Conservation (phyloP, 148 eudicot genomes). For the Beta vulgaris region DNA sequence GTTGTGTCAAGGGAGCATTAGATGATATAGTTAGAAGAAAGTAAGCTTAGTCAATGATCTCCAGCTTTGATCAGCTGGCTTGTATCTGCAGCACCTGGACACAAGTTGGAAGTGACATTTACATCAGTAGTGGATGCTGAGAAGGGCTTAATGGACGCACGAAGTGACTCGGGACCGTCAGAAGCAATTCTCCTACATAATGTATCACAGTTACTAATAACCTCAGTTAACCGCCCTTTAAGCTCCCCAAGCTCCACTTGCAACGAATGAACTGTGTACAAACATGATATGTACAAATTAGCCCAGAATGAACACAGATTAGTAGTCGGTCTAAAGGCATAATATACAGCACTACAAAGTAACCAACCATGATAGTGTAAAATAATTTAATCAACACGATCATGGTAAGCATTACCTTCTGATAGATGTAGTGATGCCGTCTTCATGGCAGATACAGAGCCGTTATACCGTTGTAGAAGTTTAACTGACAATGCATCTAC, state of each 20-base stretch:
- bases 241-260: slow-evolving; percentile 92
- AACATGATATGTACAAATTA: slow-evolving; percentile 6
- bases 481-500: slow-evolving; percentile 88
- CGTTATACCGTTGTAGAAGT: slow-evolving; percentile 83
- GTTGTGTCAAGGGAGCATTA: no score
- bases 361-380: background rate
- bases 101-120: slow-evolving; percentile 25
- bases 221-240: slow-evolving; percentile 89
- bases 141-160: slow-evolving; percentile 66
- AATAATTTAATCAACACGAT: background rate
- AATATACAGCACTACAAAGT: background rate
- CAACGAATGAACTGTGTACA: slow-evolving; percentile 62
- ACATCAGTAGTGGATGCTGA: slow-evolving; percentile 36
- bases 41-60: slow-evolving; percentile 16
- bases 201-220: slow-evolving; percentile 82
- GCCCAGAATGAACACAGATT: background rate
- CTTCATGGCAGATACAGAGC: slow-evolving; percentile 84
- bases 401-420: slow-evolving; percentile 48
- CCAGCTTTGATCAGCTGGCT: slow-evolving; percentile 23
- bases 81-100: slow-evolving; percentile 24
- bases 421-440: slow-evolving; percentile 76
- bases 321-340: background rate
- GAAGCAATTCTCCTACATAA: slow-evolving; percentile 65
- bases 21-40: no score
- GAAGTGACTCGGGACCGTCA: slow-evolving; percentile 77